Percentiles rank a stretch among this genome's conserved stretches.
Conservation (phyloP, 495 filamentous ascomycete species). For the Tetracladium marchalianum region DNA sequence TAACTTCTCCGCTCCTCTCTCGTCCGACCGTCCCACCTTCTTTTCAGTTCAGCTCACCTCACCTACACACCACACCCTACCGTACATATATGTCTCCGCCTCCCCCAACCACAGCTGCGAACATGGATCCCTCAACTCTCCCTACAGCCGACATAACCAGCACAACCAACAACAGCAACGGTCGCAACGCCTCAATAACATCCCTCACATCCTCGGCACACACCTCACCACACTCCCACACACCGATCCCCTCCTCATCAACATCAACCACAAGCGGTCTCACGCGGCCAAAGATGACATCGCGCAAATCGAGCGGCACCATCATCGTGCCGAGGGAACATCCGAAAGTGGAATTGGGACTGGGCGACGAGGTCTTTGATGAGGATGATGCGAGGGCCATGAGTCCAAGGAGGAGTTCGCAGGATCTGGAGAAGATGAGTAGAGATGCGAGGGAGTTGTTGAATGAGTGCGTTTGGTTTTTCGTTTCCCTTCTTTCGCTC, state of each 20-base stretch:
- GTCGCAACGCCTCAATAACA: not conserved
- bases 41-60: no score
- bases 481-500: slow-evolving; percentile 48
- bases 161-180: slow-evolving; percentile 2
- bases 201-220: slow-evolving; percentile 15
- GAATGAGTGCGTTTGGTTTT: slow-evolving; percentile 37
- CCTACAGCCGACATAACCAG: not conserved
- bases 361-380: slow-evolving; percentile 55
- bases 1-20: no score
- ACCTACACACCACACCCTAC: no score
- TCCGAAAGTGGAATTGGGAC: slow-evolving; percentile 53
- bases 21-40: no score
- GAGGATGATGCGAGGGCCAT: slow-evolving; percentile 86
- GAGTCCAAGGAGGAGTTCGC: slow-evolving; percentile 85
- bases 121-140: not conserved
- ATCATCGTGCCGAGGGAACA: slow-evolving; percentile 72
- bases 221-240: not conserved
- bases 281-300: slow-evolving; percentile 20
- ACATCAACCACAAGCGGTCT: not conserved
- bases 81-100: not conserved
- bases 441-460: slow-evolving; percentile 58
- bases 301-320: slow-evolving; percentile 67
- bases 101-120: not conserved
- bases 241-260: not conserved
- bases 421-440: slow-evolving; percentile 77